Evolutionary conservation across 1,284 basidiomycete species (phyloP), one percentile per base, ranked within the genome.

Genomic region (Leccinum proliferum): DNA sequence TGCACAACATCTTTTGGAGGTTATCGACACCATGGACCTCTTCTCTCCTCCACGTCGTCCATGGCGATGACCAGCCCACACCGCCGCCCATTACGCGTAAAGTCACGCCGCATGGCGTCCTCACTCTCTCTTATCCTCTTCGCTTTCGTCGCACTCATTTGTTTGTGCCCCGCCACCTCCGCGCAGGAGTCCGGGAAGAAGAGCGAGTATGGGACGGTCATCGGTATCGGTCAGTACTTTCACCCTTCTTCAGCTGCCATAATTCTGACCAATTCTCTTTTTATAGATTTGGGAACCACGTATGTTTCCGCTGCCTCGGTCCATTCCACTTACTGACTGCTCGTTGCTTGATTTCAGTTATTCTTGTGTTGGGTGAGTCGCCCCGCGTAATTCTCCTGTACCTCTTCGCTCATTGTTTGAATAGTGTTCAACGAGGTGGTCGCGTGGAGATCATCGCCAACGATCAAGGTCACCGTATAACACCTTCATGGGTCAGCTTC

Each of bases 381-480:
- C 6, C 53, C 62, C 18, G 1, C 12, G 15, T 11, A 12, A 4
- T 2, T 2, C 15, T 3, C 2, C 15, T 29, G 3, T 2, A 1
- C 12, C 1, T 55, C 8, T 25, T 48, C 1, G 10, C 48, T 66
- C 32, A 62, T 63, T 12, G 32, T 43, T 58, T 56, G 61, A 1
- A 9, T 67, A 93, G 94, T 83, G 93, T 98, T 62, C 93, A 95
- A 78, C 90, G 90, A 64, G 90, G 90, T 65, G 95, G 94, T 69
- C 91, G 92, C 70, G 94, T 97, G 50, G 94, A 98, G 79, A 97
- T 96, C 70, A 95, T 96, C 72, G 93, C 95, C 76, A 97, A 97
- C 79, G 95, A 96, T 81, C 94, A 97, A 77, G 95, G 95, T 76
- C 92, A 97, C 80, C 92, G 94, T 78, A 97, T 96, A 77, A 97